phyloP scores from a whole-genome alignment of 2,329 filamentous ascomycete genomes.

The Penicillium griseofulvum region DNA sequence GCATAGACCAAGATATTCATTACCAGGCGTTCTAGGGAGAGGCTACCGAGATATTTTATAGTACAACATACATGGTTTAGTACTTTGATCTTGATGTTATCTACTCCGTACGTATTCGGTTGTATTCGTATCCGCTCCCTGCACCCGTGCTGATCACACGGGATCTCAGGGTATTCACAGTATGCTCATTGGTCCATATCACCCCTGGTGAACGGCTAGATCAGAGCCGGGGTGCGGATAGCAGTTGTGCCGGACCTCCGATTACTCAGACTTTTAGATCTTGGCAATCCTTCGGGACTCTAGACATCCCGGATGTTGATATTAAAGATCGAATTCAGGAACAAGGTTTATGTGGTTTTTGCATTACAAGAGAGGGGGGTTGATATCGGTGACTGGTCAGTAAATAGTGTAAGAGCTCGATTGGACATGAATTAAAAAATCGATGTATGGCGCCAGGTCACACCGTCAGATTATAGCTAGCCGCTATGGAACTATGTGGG shows the following conservation, averaged over 20 bases:
- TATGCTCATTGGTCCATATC: constrained; percentile 7
- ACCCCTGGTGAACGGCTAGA: constrained; percentile 6
- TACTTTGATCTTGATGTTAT: background rate
- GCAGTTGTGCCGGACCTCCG: constrained; percentile 18
- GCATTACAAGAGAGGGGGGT: background rate
- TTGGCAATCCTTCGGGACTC: constrained; percentile 9
- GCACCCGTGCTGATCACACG: constrained; percentile 9
- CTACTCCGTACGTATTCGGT: background rate
- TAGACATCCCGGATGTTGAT: constrained; percentile 3
- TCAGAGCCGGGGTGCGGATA: constrained; percentile 11
- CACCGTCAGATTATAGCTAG: background rate
- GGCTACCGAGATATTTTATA: background rate
- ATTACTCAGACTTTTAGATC: background rate
- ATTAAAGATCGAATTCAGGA: background rate
- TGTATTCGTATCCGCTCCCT: background rate
- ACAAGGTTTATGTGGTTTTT: background rate
- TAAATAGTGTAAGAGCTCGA: too few species aligned
- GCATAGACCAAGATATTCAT: too few species aligned
- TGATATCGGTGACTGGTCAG: background rate
- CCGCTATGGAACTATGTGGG: background rate
- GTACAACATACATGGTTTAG: background rate
- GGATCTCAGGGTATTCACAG: background rate
- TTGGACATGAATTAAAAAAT: background rate
- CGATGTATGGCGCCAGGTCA: background rate
- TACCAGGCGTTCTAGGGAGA: background rate